Evolutionary conservation across 129 eudicot species (phyloP).

Genomic region (Saussurea involucrata): DNA sequence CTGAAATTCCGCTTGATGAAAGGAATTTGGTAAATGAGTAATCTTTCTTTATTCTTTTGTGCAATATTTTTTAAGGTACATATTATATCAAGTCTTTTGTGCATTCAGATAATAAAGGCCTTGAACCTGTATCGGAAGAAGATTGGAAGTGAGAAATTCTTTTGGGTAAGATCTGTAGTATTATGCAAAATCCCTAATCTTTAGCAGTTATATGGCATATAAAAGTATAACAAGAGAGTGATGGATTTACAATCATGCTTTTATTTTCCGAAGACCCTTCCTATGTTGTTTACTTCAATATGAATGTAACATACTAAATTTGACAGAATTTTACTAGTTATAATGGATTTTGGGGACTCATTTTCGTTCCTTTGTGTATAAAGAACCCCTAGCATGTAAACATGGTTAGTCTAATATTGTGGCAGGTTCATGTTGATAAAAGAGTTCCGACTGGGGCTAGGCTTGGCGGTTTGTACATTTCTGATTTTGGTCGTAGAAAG

Average conservation of each 20-base stretch:
- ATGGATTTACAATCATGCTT: not conserved
- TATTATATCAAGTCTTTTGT: too few species aligned
- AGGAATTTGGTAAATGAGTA: slow-evolving; percentile 63
- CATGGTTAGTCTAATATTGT: not conserved
- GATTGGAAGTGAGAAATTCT: too few species aligned
- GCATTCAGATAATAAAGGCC: too few species aligned
- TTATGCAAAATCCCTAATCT: not conserved
- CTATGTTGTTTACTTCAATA: slow-evolving; percentile 5
- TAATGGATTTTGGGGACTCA: not conserved
- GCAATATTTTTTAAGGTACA: too few species aligned
- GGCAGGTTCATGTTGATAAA: slow-evolving; percentile 89
- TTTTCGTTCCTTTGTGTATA: too few species aligned
- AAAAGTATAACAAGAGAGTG: not conserved
- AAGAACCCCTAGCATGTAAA: not conserved
- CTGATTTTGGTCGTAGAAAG: too few species aligned
- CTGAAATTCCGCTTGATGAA: slow-evolving; percentile 95
- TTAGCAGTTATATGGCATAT: not conserved
- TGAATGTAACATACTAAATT: not conserved
- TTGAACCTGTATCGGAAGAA: too few species aligned
- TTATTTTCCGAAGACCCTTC: not conserved
- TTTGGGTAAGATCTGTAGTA: too few species aligned
- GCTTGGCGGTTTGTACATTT: slow-evolving; percentile 94
- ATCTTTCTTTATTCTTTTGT: slow-evolving; percentile 2
- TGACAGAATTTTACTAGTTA: not conserved
- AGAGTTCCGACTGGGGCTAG: slow-evolving; percentile 99